These are phyloP conservation scores for Talaromyces sp. DNA, from an alignment of 2,329 filamentous ascomycete genomes.

Conservation along the genomic window DNA sequence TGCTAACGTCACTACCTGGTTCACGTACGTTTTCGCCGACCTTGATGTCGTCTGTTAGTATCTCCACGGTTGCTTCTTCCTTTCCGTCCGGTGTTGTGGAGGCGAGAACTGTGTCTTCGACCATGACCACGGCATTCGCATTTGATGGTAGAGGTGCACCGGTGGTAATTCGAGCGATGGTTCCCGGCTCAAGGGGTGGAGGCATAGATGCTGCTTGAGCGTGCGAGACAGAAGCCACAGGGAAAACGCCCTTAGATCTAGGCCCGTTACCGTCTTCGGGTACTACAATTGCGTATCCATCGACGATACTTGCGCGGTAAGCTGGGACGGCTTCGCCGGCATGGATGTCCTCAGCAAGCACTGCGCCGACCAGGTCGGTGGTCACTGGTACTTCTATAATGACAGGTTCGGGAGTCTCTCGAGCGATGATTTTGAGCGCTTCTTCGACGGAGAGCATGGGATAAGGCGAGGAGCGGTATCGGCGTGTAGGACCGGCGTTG, in stretches of 20 bases:
- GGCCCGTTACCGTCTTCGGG: conserved; percentile 49
- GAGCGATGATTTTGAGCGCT: conserved; percentile 68
- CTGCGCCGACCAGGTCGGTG: conserved; percentile 65
- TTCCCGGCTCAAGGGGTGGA: conserved; percentile 62
- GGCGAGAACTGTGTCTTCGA: conserved; percentile 82
- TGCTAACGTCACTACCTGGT: conserved; percentile 78
- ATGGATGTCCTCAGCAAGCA: conserved; percentile 78
- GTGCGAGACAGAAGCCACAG: conserved; percentile 82
- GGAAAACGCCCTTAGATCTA: conserved; percentile 73
- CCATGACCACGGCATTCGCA: conserved; percentile 91
- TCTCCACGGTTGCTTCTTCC: conserved; percentile 85
- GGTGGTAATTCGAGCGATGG: conserved; percentile 88
- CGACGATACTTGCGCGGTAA: conserved; percentile 92
- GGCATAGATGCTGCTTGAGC: conserved; percentile 69
- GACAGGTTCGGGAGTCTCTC: conserved; percentile 65
- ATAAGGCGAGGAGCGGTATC: conserved; percentile 83
- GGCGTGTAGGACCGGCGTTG: conserved; percentile 58
- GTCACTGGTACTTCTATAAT: conserved; percentile 60
- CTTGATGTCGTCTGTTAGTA: conserved; percentile 71
- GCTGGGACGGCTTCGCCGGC: conserved; percentile 83
- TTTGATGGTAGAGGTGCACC: conserved; percentile 86
- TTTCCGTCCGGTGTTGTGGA: conserved; percentile 71
- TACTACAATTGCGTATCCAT: conserved; percentile 83
- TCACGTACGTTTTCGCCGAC: conserved; percentile 86
- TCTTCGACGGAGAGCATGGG: conserved; percentile 85